Base-by-base conservation (phyloP, 371 early-diverging fungal species). In the Basidiobolus meristosporus region DNA sequence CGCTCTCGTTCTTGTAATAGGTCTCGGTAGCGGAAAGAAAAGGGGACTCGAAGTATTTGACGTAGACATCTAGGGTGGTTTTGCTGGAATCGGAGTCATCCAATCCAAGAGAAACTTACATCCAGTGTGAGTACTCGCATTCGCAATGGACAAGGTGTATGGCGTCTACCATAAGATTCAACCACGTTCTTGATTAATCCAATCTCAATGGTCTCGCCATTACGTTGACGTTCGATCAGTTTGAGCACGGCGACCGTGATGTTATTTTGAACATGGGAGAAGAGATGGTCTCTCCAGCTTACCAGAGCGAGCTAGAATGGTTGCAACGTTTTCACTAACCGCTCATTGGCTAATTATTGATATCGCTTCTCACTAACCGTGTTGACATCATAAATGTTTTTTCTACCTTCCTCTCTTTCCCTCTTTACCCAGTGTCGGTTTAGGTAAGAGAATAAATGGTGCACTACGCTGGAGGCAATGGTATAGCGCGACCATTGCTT, bases 381-480 rank as follows among this genome's bases (percentile, higher is more conserved):
- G 57, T 88, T 85, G 15, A 97, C 79, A 49, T 92, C 92, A 53
- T 83, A 82, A n/a, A 91, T 78, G 29, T 65, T 70, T 55, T 74
- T 78, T 55, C 73, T 70, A 32, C 90, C 89, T 44, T 95, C 96
- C 36, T 91, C 90, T 33, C 84, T 77, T 59, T 90, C 87, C 45
- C 95, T 70, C 56, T 84, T 89, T 30, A 93, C 85, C 96, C 98
- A 95, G 52, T 90, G 88, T 30, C 93, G 26, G 57, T 97, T 97
- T 34, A 97, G 63, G 52, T 97, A 97, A 33, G 69, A 65, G 51
- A 95, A 92, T 38, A 91, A 67, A 50, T 90, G 89, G 57, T 91
- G 76, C 32, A 93, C 72, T 42, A 69, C 76, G 32, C 70, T 70
- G 12, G 86, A 70, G 2, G 91, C 86, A 10, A 70, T 66, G 7